Base-by-base conservation (phyloP, 225 moss, liverwort and hornwort genomes). In the Physcomitrellopsis africana region DNA sequence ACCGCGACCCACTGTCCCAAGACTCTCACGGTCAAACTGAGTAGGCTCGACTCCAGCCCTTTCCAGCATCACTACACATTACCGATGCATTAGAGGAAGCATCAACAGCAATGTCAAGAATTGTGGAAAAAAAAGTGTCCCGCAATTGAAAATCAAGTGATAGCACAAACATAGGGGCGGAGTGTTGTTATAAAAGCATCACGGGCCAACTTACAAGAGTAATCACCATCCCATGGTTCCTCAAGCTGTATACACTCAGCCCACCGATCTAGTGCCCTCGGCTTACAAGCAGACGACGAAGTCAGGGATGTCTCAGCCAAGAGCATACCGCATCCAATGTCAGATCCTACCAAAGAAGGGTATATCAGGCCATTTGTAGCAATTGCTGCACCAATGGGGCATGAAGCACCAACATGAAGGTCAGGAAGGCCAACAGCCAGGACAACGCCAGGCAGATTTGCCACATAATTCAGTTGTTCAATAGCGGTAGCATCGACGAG, bases 381-480 rank as follows among this genome's bases (percentile, higher is more conserved):
- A 10, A 95, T 85, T 37, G 88, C 86, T 45, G 95, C 88, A 45
- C 95, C 93, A 20, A 93, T 91, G 63, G 93, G 95, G 66, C 91
- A 95, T 4, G 85, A 83, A 44, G 77, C 79, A 45, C 95, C 93
- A 3, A 87, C 88, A 72, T 95, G 93, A 70, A 95, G 88, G 79
- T 95, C 95, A 27, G 93, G 93, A 37, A 95, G 91, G 13, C 93
- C 95, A 52, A 95, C 88, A 19, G 86, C 95, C 42, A 95, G 80
- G 7, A 90, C 81, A 16, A 90, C 95, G 53, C 91, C 88, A 45
- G 86, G 84, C 68, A 88, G 73, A 37, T 76, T 74, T 24, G 95
- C 91, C 64, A 88, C 84, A 67, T 81, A 76, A 67, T 80, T 88
- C 81, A 95, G 75, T 58, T 95, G 95, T 47, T 87, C 86, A 23